phyloP scores from a whole-genome alignment of 1,284 basidiomycete species.

The Rhodofomes roseus region DNA sequence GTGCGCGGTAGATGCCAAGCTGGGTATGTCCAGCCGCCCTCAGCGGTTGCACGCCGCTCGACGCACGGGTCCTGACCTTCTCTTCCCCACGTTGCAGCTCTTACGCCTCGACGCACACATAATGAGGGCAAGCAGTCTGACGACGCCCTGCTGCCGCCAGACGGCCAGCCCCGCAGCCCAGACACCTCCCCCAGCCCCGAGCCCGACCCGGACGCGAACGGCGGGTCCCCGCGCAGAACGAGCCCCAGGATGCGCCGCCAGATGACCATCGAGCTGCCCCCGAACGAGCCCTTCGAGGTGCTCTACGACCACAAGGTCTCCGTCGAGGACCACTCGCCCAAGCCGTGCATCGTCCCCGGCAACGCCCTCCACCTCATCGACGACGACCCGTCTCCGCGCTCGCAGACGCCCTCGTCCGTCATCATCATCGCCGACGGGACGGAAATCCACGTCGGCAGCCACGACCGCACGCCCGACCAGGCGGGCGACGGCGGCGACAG shows the following conservation, averaged over 20 bases:
- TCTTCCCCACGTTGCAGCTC: neutral
- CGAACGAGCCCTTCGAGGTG: constrained; percentile 10
- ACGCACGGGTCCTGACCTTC: neutral
- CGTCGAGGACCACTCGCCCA: constrained; percentile 26
- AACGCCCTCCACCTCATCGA: constrained; percentile 35
- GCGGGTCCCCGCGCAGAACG: constrained; percentile 3
- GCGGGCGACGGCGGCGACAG: constrained; percentile 10
- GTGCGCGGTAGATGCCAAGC: neutral
- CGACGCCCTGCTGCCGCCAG: neutral
- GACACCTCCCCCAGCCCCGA: neutral
- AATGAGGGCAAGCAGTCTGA: neutral
- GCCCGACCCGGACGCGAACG: constrained; percentile 5
- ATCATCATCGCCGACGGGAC: constrained; percentile 25
- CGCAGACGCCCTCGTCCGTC: constrained; percentile 25
- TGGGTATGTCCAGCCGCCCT: neutral
- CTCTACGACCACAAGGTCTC: constrained; percentile 25
- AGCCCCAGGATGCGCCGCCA: constrained; percentile 10
- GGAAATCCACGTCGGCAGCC: neutral
- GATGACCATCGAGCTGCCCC: constrained; percentile 20
- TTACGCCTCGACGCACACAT: neutral
- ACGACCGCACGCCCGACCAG: constrained; percentile 7
- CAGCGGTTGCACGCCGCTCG: neutral
- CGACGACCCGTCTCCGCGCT: constrained; percentile 28
- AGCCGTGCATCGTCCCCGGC: constrained; percentile 31
- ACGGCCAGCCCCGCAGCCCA: neutral